Percentiles rank a stretch among this genome's conserved stretches.
These are phyloP conservation scores for Suillus ampliporus DNA, from an alignment of 768 basidiomycete species.

Conservation along the genomic window DNA sequence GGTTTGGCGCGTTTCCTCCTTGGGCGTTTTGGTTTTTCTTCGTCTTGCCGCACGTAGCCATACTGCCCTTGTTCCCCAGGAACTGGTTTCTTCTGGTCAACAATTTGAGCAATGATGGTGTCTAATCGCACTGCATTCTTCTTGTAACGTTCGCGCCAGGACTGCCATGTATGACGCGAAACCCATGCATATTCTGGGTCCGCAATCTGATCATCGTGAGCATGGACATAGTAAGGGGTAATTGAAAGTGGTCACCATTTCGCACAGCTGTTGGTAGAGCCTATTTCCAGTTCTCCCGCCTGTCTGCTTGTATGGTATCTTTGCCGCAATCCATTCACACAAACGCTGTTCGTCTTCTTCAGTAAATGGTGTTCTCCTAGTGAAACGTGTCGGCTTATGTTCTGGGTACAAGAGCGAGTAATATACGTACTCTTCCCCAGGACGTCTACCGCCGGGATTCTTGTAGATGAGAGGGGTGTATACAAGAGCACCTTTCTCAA, in stretches of 20 bases:
- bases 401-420: constrained; percentile 6
- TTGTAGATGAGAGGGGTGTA: constrained; percentile 84
- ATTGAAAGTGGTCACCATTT: constrained; percentile 53
- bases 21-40: constrained; percentile 66
- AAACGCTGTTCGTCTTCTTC: constrained; percentile 77
- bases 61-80: constrained; percentile 83
- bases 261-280: constrained; percentile 81
- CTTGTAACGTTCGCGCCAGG: constrained; percentile 89
- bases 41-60: constrained; percentile 77
- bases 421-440: constrained; percentile 77
- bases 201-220: constrained; percentile 45
- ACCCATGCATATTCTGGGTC: constrained; percentile 85
- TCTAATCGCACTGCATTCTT: constrained; percentile 78
- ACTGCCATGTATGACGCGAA: constrained; percentile 85
- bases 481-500: constrained; percentile 65
- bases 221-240: not conserved
- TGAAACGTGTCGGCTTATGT: constrained; percentile 3
- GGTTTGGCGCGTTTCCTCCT: constrained; percentile 53
- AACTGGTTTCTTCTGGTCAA: constrained; percentile 69
- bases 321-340: constrained; percentile 79
- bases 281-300: constrained; percentile 84
- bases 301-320: constrained; percentile 84
- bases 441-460: constrained; percentile 80
- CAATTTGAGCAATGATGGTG: constrained; percentile 63
- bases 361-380: constrained; percentile 78